phyloP scores from a whole-genome alignment of 164 flowering plant species.

The Nymphaea thermarum region DNA sequence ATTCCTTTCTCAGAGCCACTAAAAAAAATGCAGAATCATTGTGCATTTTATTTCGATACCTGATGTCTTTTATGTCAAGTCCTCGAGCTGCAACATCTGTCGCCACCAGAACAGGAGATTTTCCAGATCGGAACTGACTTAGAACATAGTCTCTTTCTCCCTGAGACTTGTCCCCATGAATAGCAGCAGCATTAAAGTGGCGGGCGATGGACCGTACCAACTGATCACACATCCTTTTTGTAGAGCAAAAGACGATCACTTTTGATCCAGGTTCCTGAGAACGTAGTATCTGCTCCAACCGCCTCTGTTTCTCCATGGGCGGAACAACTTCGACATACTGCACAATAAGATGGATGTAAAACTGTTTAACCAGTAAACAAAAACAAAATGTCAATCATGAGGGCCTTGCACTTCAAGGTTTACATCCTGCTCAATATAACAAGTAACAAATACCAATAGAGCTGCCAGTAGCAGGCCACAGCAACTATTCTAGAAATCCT shows the following conservation, averaged over 20 bases:
- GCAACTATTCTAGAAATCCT: too few relatives aligned
- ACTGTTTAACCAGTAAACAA: too few relatives aligned
- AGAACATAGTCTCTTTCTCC: slow-evolving; percentile 71
- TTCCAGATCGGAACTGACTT: slow-evolving; percentile 65
- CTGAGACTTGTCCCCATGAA: slow-evolving; percentile 93
- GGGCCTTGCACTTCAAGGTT: too few relatives aligned
- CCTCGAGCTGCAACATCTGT: slow-evolving; percentile 98
- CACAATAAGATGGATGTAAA: neutral
- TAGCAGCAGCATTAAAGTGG: slow-evolving; percentile 78
- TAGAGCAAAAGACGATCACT: slow-evolving; percentile 73
- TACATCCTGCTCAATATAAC: too few relatives aligned
- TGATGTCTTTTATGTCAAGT: slow-evolving; percentile 77
- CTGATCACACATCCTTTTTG: slow-evolving; percentile 90
- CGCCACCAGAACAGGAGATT: slow-evolving; percentile 73
- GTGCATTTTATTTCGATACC: slow-evolving; percentile 21
- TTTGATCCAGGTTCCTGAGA: slow-evolving; percentile 86
- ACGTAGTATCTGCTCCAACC: slow-evolving; percentile 71
- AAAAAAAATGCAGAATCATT: too few relatives aligned
- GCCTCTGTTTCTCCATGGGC: slow-evolving; percentile 57
- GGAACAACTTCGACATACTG: slow-evolving; percentile 65
- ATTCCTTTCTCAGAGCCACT: too few relatives aligned
- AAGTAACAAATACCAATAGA: too few relatives aligned
- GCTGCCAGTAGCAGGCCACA: too few relatives aligned
- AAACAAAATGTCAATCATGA: too few relatives aligned
- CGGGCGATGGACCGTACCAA: slow-evolving; percentile 56